phyloP scores from a whole-genome alignment of 2,329 filamentous ascomycete genomes.

The Cordyceps cicadae region DNA sequence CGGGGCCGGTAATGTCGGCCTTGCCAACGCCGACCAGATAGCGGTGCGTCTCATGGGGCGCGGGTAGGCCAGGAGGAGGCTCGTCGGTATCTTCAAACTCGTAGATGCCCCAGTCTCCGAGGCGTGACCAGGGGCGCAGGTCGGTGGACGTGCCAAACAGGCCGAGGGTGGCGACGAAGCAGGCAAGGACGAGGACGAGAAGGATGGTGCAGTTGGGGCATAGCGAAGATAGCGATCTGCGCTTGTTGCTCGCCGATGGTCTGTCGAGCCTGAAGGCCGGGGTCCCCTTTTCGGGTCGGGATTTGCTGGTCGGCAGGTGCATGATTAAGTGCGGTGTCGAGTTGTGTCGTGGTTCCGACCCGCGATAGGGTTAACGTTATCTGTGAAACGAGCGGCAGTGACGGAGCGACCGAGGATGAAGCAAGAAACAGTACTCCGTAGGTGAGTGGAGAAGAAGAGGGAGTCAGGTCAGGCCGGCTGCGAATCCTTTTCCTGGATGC shows the following conservation, averaged over 20 bases:
- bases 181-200: conserved; percentile 3
- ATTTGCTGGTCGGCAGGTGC: neutral
- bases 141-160: conserved; percentile 13
- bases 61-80: neutral
- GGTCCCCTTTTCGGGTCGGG: neutral
- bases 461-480: neutral
- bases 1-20: conserved; percentile 56
- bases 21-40: conserved; percentile 46
- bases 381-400: neutral
- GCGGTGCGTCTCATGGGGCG: conserved; percentile 11
- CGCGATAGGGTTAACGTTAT: neutral
- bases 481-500: neutral
- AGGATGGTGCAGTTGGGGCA: conserved; percentile 4
- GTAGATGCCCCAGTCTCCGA: conserved; percentile 7
- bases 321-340: neutral
- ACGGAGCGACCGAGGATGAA: neutral
- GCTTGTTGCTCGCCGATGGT: neutral
- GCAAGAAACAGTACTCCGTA: neutral
- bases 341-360: neutral
- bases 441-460: neutral
- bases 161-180: conserved; percentile 13
- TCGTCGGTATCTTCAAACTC: conserved; percentile 7
- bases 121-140: conserved; percentile 8
- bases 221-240: neutral
- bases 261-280: neutral